Evolutionary conservation across 805 yeast species (phyloP).

Genomic region (Wickerhamiella shivajii): DNA sequence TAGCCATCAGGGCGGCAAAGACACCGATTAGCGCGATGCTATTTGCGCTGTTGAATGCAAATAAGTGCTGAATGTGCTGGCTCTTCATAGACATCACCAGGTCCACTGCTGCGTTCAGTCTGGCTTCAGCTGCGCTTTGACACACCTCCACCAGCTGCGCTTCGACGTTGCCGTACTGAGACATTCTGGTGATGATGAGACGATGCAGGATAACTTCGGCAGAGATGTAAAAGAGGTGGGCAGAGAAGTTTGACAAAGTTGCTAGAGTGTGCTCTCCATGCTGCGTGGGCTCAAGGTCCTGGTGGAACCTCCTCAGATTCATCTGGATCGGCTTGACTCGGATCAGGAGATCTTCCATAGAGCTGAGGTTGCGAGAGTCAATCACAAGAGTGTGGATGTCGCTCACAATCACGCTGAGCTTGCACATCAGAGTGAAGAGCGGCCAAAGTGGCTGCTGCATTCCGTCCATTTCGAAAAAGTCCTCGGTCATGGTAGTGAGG

Average conservation of each 20-base stretch:
- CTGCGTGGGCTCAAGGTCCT: constrained; percentile 23
- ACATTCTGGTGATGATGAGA: constrained; percentile 21
- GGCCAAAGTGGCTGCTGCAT: constrained; percentile 33
- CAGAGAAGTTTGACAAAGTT: constrained; percentile 61
- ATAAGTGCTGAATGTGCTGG: constrained; percentile 75
- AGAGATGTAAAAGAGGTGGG: constrained; percentile 77
- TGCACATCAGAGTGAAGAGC: constrained; percentile 24
- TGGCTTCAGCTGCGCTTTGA: constrained; percentile 69
- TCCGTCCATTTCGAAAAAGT: constrained; percentile 23
- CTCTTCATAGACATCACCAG: constrained; percentile 61
- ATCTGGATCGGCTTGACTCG: constrained; percentile 45
- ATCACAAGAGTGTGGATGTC: constrained; percentile 26
- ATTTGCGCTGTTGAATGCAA: constrained; percentile 73
- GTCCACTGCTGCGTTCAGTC: constrained; percentile 70
- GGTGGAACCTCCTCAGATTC: constrained; percentile 25
- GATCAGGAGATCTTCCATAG: constrained; percentile 44
- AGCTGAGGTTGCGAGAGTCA: not conserved
- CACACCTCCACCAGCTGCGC: constrained; percentile 50
- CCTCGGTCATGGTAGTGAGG: constrained; percentile 27
- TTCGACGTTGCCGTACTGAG: constrained; percentile 28
- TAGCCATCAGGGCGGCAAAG: constrained; percentile 68
- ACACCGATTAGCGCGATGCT: constrained; percentile 75
- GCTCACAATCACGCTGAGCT: constrained; percentile 23
- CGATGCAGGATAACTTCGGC: constrained; percentile 81
- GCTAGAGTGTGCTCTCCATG: no score